phyloP scores from a whole-genome alignment of 1,284 basidiomycete genomes.

The Rhodotorula sp. region DNA sequence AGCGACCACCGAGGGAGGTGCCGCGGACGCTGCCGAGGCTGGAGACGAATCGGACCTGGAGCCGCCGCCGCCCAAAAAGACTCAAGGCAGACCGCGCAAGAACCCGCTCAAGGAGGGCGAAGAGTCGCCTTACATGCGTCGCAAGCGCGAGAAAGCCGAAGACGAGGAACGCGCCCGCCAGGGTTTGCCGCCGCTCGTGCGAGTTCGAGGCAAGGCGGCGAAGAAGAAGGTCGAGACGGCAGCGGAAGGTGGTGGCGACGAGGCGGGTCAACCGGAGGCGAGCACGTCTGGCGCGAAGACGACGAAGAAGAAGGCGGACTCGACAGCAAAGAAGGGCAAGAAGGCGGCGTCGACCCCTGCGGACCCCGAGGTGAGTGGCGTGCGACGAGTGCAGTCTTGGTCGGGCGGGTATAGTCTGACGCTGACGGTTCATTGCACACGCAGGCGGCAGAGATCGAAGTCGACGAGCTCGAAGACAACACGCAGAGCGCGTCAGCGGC shows the following conservation, averaged over 20 bases:
- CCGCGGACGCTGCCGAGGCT: background rate
- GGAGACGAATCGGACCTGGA: background rate
- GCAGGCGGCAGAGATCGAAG: background rate
- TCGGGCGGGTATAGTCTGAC: too few species aligned
- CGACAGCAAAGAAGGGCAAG: background rate
- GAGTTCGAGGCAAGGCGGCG: constrained; percentile 3
- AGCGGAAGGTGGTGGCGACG: constrained; percentile 4
- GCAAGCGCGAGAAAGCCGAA: constrained; percentile 34
- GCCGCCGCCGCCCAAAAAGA: background rate
- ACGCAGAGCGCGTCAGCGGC: background rate
- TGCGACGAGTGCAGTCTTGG: background rate
- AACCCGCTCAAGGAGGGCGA: constrained; percentile 10
- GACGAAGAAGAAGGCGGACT: background rate
- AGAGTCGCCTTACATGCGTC: constrained; percentile 20
- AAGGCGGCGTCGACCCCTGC: background rate
- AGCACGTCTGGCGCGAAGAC: too few species aligned
- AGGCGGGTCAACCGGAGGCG: constrained; percentile 7
- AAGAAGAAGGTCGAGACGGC: constrained; percentile 2
- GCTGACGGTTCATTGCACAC: too few species aligned
- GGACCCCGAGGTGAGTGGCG: background rate
- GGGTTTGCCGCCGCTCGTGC: constrained; percentile 27
- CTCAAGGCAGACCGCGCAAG: constrained; percentile 28
- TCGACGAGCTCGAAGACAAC: background rate
- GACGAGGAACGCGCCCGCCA: constrained; percentile 28
- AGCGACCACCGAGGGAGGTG: background rate